A percentile compares a stretch with the other conserved stretches of the same genome.
Evolutionary conservation across 345 rosid species (phyloP).

Genomic region (Brassica napus): DNA sequence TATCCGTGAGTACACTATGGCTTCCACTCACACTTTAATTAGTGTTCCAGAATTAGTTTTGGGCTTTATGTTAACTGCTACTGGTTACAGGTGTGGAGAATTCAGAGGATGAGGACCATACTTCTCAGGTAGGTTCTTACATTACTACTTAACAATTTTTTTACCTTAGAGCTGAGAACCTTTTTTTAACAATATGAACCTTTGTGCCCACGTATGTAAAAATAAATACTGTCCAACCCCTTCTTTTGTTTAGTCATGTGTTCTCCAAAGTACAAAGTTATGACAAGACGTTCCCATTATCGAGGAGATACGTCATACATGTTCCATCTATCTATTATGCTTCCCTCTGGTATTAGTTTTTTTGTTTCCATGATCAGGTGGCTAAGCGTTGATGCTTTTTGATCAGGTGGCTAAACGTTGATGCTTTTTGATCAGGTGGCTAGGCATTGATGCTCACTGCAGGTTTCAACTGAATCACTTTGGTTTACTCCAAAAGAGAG

Average conservation of each 20-base stretch:
- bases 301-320: background rate
- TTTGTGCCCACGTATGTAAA: slow-evolving; percentile 1
- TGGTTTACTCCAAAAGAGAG: too few species aligned
- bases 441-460: too few species aligned
- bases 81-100: background rate
- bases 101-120: background rate
- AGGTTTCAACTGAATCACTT: too few species aligned
- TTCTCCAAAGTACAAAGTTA: background rate
- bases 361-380: too few species aligned
- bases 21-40: background rate
- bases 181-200: background rate
- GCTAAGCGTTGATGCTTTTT: too few species aligned
- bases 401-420: too few species aligned
- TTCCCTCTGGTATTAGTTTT: background rate
- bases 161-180: background rate
- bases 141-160: background rate
- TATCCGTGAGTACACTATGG: background rate
- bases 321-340: too few species aligned
- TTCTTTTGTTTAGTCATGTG: slow-evolving; percentile 19
- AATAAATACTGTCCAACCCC: slow-evolving; percentile 10
- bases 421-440: too few species aligned
- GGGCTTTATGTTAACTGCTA: background rate
- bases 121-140: background rate
- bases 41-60: background rate
- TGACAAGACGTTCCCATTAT: background rate